phyloP scores from a whole-genome alignment of 495 filamentous ascomycete genomes.

The Aspergillus diversus region DNA sequence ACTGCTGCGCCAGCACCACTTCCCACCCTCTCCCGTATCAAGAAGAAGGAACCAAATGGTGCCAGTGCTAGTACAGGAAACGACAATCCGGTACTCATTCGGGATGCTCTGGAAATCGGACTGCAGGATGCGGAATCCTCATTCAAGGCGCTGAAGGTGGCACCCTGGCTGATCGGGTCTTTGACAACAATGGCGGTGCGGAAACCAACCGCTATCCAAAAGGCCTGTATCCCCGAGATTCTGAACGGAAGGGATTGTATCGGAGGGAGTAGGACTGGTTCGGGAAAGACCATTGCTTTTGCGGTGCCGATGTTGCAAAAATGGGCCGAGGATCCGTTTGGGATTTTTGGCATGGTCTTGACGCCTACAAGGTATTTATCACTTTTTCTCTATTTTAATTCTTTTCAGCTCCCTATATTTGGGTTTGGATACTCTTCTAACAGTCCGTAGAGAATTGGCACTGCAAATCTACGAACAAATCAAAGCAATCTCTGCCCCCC shows the following conservation, averaged over 20 bases:
- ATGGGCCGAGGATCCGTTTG: slow-evolving; percentile 90
- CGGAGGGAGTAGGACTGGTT: slow-evolving; percentile 90
- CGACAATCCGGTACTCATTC: slow-evolving; percentile 44
- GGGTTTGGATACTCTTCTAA: too few relatives aligned
- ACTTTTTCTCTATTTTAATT: neutral
- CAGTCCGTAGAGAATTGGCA: slow-evolving; percentile 71
- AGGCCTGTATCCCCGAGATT: slow-evolving; percentile 87
- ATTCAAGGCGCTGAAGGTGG: slow-evolving; percentile 74
- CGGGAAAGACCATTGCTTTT: slow-evolving; percentile 99
- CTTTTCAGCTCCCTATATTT: neutral
- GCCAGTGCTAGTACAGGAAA: slow-evolving; percentile 28
- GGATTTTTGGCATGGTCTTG: slow-evolving; percentile 85
- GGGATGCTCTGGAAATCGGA: slow-evolving; percentile 49
- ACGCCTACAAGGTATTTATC: slow-evolving; percentile 77
- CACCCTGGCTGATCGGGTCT: slow-evolving; percentile 88
- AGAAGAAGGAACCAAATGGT: slow-evolving; percentile 40
- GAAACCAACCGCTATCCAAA: slow-evolving; percentile 88
- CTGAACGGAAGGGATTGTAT: slow-evolving; percentile 90
- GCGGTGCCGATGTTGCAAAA: slow-evolving; percentile 89
- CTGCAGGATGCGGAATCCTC: slow-evolving; percentile 54
- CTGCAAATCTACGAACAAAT: slow-evolving; percentile 96
- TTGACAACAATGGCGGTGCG: slow-evolving; percentile 86
- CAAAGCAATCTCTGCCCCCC: slow-evolving; percentile 83
- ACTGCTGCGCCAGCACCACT: slow-evolving; percentile 43
- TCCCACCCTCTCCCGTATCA: slow-evolving; percentile 49